Base-by-base conservation (phyloP, 1,284 basidiomycete species). In the Mrakiaceae sp. region DNA sequence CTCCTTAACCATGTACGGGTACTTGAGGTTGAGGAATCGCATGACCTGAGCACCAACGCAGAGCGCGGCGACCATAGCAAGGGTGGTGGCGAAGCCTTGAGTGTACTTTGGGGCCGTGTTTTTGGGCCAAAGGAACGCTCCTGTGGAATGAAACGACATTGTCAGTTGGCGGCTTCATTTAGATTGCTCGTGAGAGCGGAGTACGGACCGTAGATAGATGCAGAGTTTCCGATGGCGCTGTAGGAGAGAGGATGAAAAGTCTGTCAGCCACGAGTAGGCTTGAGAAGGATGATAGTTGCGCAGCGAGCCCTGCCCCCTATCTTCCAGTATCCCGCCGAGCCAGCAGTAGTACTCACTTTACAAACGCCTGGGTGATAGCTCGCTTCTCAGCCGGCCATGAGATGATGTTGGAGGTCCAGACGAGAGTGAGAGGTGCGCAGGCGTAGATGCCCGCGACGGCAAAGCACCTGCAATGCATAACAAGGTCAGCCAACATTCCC, bases 81-180 rank as follows among this genome's bases (percentile, higher is more conserved):
- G 64, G 4, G 73, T 74, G 10, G 75, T 75, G 9, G 75, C 71
- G 69, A 78, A 79, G 2, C 78, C 78, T 49, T 76, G 77, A 51
- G 76, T 74, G 68, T 78, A 79, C 48, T 77, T 70, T 0, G 78
- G 78, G 14, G 72, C 74, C 56, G 77, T 75, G 12, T 67, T 73
- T 6, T 70, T 63, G 10, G 78, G 78, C 78, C 78, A 79, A 10
- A 80, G 73, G 74, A 80, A 79, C 42, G 27, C 27, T 27, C 27
- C 27, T 27, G 27, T 27, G 2, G 27, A 27, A 27, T 27, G 27
- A 27, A 27, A 27, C 27, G 27, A 27, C 27, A 27, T 27, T 27
- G 27, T 27, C 27, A 27, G 27, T 27, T 27, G 27, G 27, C 27
- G 27, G 27, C 27, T 27, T 27, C 27, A 27, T 27, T 27, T 27